Base-by-base conservation (phyloP, 2,329 filamentous ascomycete species). In the Arthrobotrys iridis region DNA sequence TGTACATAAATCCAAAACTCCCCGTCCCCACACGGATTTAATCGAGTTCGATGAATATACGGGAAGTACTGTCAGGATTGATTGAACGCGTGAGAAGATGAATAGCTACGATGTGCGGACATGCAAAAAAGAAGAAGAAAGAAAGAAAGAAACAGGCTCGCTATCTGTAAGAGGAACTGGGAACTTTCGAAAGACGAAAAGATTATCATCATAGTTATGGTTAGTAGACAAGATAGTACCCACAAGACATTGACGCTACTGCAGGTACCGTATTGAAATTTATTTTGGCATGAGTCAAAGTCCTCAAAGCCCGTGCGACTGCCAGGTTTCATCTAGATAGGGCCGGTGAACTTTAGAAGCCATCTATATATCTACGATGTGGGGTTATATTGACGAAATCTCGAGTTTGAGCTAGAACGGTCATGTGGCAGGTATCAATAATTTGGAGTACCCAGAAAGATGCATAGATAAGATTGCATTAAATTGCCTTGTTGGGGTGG, bases 401-500 rank as follows among this genome's bases (percentile, higher is more conserved):
- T 33, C 43, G 10, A 15, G 22, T 37, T 37, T 55, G 30, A 20
- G 50, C 15, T 24, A 37, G 26, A n/a, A 48, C 28, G 50, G 63
- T 67, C 63, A 67, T 40, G 63, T 67, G 63, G 50, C 50, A 45
- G 33, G 35, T 59, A 26, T 20, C 50, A 40, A 67, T 59, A 40
- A 70, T 70, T 70, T 70, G 55, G 52, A 57, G 66, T 50, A 68
- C 13, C 37, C 24, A 33, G 59, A 50, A 50, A 57, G 48, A 50
- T 40, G 48, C 48, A 72, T 64, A 72, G 59, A 72, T 59, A 71
- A 71, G 50, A 68, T 59, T 63, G 66, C 66, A 71, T 58, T 28
- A 52, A 65, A 35, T 65, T 62, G 35, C 30, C 43, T 24, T 37
- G 30, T 30, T 66, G 55, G 65, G 57, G 40, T 43, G 33, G 57